Evolutionary conservation across 805 yeast genomes (phyloP).

Genomic region (Huiozyma sinensis): DNA sequence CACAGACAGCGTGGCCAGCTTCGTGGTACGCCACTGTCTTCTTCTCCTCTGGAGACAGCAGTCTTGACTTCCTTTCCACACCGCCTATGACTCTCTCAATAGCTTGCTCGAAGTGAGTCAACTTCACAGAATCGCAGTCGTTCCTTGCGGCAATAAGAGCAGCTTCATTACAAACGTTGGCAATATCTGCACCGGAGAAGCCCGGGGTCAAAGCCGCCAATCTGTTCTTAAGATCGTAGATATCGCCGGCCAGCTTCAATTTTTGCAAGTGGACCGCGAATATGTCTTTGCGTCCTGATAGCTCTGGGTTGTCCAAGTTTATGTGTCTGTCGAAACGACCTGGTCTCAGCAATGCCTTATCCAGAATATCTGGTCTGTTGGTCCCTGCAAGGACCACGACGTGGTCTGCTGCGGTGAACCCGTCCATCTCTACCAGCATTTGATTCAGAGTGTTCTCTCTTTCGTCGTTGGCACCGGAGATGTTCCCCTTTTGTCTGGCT

Average conservation of each 20-base stretch:
- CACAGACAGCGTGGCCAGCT: constrained; percentile 98
- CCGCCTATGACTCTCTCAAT: constrained; percentile 97
- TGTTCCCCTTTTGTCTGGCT: constrained; percentile 64
- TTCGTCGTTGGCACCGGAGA: constrained; percentile 83
- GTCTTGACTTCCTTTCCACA: constrained; percentile 76
- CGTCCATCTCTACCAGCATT: constrained; percentile 96
- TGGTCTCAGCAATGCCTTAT: constrained; percentile 87
- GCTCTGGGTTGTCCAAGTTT: constrained; percentile 83
- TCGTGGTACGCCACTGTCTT: constrained; percentile 92
- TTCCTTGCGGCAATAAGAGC: constrained; percentile 92
- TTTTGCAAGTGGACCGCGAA: constrained; percentile 76
- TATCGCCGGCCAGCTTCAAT: constrained; percentile 46
- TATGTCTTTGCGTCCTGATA: constrained; percentile 89
- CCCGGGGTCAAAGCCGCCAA: constrained; percentile 96
- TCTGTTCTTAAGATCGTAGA: constrained; percentile 62
- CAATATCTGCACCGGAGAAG: constrained; percentile 96
- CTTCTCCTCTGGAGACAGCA: constrained; percentile 78
- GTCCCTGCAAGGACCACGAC: constrained; percentile 97
- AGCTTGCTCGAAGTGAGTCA: constrained; percentile 85
- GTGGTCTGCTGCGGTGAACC: constrained; percentile 82
- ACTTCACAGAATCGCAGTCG: constrained; percentile 56
- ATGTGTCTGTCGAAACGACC: constrained; percentile 96
- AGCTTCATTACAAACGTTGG: constrained; percentile 94
- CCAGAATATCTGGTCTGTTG: constrained; percentile 87
- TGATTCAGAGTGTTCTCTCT: constrained; percentile 95